Conservation (phyloP, 176 grass and related monocot genomes). For the Oryza officinalis region DNA sequence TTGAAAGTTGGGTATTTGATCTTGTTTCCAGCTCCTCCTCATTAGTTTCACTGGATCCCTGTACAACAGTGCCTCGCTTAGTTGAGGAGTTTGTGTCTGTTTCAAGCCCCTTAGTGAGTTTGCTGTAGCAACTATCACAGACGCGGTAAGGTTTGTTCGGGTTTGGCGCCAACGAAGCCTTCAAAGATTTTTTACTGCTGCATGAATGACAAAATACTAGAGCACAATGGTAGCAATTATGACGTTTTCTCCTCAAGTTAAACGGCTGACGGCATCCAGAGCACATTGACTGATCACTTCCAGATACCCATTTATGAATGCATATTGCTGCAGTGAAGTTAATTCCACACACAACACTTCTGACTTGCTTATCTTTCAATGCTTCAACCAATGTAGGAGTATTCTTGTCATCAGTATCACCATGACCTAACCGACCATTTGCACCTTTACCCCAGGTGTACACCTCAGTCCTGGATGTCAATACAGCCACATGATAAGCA, state of each 20-base stretch:
- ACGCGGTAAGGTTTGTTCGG: conserved; percentile 94
- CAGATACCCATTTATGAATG: conserved; percentile 99
- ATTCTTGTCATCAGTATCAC: conserved; percentile 78
- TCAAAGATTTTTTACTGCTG: conserved; percentile 90
- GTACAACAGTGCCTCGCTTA: conserved; percentile 54
- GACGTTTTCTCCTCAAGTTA: conserved; percentile 96
- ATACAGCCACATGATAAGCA: conserved; percentile 89
- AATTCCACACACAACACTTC: conserved; percentile 91
- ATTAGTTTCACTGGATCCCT: conserved; percentile 55
- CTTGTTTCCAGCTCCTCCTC: conserved; percentile 74
- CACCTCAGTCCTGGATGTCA: conserved; percentile 93
- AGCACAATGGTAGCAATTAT: conserved; percentile 99
- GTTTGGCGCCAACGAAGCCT: conserved; percentile 92
- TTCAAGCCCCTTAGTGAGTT: conserved; percentile 73
- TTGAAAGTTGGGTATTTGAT: conserved; percentile 77
- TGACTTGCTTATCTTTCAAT: conserved; percentile 97
- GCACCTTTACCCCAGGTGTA: conserved; percentile 99
- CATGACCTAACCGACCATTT: conserved; percentile 96
- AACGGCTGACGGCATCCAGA: conserved; percentile 93
- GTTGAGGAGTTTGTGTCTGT: conserved; percentile 59
- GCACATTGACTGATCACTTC: conserved; percentile 97
- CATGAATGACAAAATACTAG: conserved; percentile 95
- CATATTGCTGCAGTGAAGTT: conserved; percentile 98
- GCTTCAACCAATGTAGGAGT: conserved; percentile 92
- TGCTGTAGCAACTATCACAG: conserved; percentile 82